phyloP scores from a whole-genome alignment of 306 rosid species.

The Malus sieversii region DNA sequence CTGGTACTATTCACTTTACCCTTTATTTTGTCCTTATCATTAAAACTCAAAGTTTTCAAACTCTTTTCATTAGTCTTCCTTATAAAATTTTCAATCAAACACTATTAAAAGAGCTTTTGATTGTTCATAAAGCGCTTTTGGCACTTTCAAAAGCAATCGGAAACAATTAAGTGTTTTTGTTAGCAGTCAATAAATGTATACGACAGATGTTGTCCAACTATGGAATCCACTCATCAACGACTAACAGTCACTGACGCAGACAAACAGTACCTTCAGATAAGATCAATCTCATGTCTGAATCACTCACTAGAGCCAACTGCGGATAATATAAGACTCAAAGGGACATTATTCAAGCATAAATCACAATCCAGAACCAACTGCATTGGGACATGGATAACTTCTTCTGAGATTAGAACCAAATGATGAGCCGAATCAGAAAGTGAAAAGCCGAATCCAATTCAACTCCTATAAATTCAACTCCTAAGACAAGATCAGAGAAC shows the following conservation, averaged over 20 bases:
- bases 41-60: too few relatives aligned
- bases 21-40: too few relatives aligned
- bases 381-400: not conserved
- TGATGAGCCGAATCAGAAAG: not conserved
- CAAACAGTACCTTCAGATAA: too few relatives aligned
- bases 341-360: not conserved
- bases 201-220: too few relatives aligned
- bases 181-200: too few relatives aligned
- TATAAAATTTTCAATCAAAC: not conserved
- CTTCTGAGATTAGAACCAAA: not conserved
- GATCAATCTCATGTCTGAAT: too few relatives aligned
- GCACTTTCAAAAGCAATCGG: not conserved
- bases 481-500: constrained; percentile 7
- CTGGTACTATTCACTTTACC: too few relatives aligned
- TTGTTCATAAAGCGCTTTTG: not conserved
- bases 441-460: not conserved
- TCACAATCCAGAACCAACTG: not conserved
- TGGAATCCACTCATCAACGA: too few relatives aligned
- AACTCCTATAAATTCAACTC: not conserved
- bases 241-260: too few relatives aligned
- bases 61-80: too few relatives aligned
- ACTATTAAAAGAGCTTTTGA: not conserved
- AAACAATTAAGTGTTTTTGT: too few relatives aligned
- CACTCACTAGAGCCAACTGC: not conserved
- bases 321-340: not conserved